These are phyloP conservation scores for Allantophomopsis cytisporea DNA, from an alignment of 2,329 filamentous ascomycete species.

Conservation along the genomic window DNA sequence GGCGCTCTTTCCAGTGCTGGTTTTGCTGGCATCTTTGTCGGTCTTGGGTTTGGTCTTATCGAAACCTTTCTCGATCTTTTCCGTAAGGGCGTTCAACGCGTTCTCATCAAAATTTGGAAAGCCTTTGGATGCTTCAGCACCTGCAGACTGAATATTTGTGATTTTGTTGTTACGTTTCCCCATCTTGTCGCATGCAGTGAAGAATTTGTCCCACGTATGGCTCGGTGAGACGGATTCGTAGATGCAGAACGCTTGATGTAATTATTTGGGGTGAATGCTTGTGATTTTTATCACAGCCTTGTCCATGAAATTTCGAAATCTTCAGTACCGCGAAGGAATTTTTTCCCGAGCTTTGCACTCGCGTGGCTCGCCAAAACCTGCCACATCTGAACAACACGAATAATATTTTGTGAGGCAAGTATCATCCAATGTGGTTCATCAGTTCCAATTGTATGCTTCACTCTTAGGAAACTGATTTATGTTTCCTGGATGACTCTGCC, in stretches of 20 bases:
- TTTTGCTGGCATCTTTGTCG: slow-evolving; percentile 13
- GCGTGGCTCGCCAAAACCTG: neutral
- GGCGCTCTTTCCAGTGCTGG: slow-evolving; percentile 29
- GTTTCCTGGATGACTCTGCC: too few species aligned
- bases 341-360: slow-evolving; percentile 3
- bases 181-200: slow-evolving; percentile 6
- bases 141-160: slow-evolving; percentile 7
- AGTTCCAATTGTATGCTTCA: too few species aligned
- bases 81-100: slow-evolving; percentile 37
- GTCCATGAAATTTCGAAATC: neutral
- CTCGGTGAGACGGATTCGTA: neutral
- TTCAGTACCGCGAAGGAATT: slow-evolving; percentile 1
- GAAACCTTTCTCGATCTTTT: slow-evolving; percentile 41
- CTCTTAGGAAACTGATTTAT: too few species aligned
- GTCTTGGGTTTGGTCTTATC: slow-evolving; percentile 13
- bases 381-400: neutral
- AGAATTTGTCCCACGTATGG: neutral
- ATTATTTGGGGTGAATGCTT: too few species aligned
- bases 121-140: slow-evolving; percentile 4
- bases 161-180: slow-evolving; percentile 11
- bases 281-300: too few species aligned
- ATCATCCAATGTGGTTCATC: too few species aligned
- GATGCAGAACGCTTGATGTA: too few species aligned
- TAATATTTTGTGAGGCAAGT: too few species aligned
- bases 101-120: slow-evolving; percentile 32